These are phyloP conservation scores for Lepidopterella palustris DNA, from an alignment of 495 filamentous ascomycete species.

Conservation along the genomic window DNA sequence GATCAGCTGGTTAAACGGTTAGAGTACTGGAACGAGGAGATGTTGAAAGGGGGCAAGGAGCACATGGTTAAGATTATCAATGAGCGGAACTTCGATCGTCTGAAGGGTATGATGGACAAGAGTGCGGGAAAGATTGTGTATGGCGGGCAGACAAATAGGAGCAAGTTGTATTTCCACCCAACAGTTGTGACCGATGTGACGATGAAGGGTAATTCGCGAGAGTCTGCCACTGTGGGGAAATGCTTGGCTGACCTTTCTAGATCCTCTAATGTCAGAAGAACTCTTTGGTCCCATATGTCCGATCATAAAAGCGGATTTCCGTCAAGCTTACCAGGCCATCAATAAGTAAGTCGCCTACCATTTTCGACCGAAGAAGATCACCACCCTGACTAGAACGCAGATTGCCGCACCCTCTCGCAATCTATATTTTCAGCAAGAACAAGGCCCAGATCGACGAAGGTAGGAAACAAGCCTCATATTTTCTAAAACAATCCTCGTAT, in stretches of 20 bases:
- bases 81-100: constrained; percentile 8
- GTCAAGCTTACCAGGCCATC: not conserved
- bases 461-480: not conserved
- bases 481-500: not conserved
- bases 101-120: constrained; percentile 1
- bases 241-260: not conserved
- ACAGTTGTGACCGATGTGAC: not conserved
- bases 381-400: no score
- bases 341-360: no score
- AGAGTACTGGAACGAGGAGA: constrained; percentile 3
- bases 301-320: constrained; percentile 1
- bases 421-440: constrained; percentile 6
- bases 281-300: constrained; percentile 10
- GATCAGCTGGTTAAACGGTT: constrained; percentile 5
- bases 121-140: not conserved
- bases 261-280: constrained; percentile 8
- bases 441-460: not conserved
- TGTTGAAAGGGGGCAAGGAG: not conserved
- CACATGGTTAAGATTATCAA: constrained; percentile 13
- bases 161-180: not conserved
- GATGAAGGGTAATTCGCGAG: not conserved
- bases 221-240: not conserved
- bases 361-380: no score
- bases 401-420: not conserved
- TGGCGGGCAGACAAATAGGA: not conserved